A percentile compares a stretch with the other conserved stretches of the same genome.
phyloP scores from a whole-genome alignment of 2,329 filamentous ascomycete genomes.

The Aureobasidium mangrovei region DNA sequence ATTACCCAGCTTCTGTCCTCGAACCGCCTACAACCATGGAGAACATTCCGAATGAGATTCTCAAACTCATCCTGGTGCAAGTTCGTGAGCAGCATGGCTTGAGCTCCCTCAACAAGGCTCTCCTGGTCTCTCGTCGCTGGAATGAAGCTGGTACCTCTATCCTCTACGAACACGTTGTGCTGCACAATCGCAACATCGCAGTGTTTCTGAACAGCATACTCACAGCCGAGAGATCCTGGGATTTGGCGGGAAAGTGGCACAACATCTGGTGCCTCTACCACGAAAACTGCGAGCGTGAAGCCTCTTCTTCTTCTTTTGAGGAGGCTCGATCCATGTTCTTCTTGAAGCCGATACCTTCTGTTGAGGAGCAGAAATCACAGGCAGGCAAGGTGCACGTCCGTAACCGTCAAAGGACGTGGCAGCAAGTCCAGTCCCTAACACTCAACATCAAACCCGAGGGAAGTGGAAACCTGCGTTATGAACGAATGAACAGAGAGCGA shows the following conservation, averaged over 20 bases:
- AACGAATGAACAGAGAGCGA: not conserved
- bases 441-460: not conserved
- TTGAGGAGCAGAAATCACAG: not conserved
- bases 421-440: not conserved
- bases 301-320: not conserved
- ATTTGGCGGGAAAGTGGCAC: not conserved
- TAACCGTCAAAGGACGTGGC: not conserved
- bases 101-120: not conserved
- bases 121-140: not conserved
- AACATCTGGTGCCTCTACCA: not conserved
- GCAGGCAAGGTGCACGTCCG: not conserved
- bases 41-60: not conserved
- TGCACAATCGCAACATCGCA: not conserved
- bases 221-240: not conserved
- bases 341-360: not conserved
- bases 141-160: not conserved
- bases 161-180: conserved; percentile 7
- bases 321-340: not conserved
- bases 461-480: not conserved
- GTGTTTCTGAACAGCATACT: not conserved
- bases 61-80: conserved; percentile 1
- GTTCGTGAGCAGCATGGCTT: conserved; percentile 1
- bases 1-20: too few relatives aligned
- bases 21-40: not conserved
- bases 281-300: not conserved